phyloP scores from a whole-genome alignment of 108 stramenopile genomes.

The Cafeteria roenbergensis region DNA sequence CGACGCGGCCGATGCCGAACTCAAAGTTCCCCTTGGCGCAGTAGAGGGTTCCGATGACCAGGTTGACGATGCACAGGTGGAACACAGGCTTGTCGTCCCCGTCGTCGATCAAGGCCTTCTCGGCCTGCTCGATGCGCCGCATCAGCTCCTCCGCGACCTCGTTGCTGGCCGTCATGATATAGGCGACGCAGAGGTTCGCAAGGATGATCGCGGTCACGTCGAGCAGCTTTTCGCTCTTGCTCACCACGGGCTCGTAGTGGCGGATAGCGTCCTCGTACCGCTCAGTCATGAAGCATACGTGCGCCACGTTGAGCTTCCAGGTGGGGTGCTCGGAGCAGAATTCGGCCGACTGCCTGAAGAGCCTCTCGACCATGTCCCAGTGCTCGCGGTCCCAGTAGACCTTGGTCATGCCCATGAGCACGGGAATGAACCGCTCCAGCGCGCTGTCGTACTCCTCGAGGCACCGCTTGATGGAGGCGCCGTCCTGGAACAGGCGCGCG shows the following conservation, averaged over 20 bases:
- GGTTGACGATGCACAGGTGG: conserved; percentile 71
- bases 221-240: conserved; percentile 34
- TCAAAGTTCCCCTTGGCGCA: conserved; percentile 71
- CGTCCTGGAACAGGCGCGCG: conserved; percentile 28
- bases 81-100: conserved; percentile 44
- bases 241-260: conserved; percentile 63
- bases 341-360: conserved; percentile 59
- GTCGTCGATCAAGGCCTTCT: conserved; percentile 40
- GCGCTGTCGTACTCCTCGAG: conserved; percentile 54
- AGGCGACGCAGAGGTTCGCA: conserved; percentile 70
- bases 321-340: conserved; percentile 59
- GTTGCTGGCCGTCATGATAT: conserved; percentile 67
- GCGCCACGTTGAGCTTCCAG: conserved; percentile 68
- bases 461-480: conserved; percentile 29
- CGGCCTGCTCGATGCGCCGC: conserved; percentile 55
- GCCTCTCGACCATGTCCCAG: conserved; percentile 57
- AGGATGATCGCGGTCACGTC: conserved; percentile 64
- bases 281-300: conserved; percentile 66
- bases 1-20: conserved; percentile 65
- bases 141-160: conserved; percentile 69
- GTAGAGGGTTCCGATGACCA: conserved; percentile 73
- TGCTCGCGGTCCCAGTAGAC: conserved; percentile 71
- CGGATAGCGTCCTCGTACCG: conserved; percentile 56
- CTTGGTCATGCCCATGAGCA: conserved; percentile 63
- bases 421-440: conserved; percentile 40